These are phyloP conservation scores for Aegilops tauschii DNA, from an alignment of 176 grass and related monocot genomes.

Conservation along the genomic window DNA sequence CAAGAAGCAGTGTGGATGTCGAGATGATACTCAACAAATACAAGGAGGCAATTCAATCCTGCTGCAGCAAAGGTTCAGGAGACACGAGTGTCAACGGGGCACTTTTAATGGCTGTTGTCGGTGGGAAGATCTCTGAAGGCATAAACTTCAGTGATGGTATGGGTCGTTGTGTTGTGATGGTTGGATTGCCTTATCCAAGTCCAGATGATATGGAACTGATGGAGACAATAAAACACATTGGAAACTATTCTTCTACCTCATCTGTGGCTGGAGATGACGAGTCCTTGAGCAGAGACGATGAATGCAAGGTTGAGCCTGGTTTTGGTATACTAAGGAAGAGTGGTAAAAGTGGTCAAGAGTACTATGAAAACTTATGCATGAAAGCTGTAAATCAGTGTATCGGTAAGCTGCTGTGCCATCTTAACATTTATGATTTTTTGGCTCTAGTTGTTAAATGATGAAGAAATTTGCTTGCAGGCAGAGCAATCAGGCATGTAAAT, in stretches of 20 bases:
- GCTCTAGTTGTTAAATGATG: slow-evolving; percentile 3
- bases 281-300: slow-evolving; percentile 34
- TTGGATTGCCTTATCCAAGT: slow-evolving; percentile 96
- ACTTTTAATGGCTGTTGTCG: too few relatives aligned
- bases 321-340: slow-evolving; percentile 70
- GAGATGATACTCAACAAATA: too few relatives aligned
- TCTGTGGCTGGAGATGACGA: slow-evolving; percentile 9
- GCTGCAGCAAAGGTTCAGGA: too few relatives aligned
- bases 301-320: slow-evolving; percentile 54
- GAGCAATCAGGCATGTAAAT: slow-evolving; percentile 96
- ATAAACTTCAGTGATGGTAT: slow-evolving; percentile 47
- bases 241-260: slow-evolving; percentile 46
- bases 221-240: slow-evolving; percentile 91
- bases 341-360: slow-evolving; percentile 70
- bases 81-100: too few relatives aligned
- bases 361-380: slow-evolving; percentile 97
- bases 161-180: slow-evolving; percentile 95
- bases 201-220: slow-evolving; percentile 79
- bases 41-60: too few relatives aligned
- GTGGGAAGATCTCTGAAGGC: too few relatives aligned
- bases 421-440: slow-evolving; percentile 14
- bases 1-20: too few relatives aligned
- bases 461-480: slow-evolving; percentile 55
- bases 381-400: slow-evolving; percentile 97
- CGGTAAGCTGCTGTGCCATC: slow-evolving; percentile 40